These are phyloP conservation scores for Acanthamoeba castellanii DNA, from an alignment of 208 protist genomes.

Conservation along the genomic window DNA sequence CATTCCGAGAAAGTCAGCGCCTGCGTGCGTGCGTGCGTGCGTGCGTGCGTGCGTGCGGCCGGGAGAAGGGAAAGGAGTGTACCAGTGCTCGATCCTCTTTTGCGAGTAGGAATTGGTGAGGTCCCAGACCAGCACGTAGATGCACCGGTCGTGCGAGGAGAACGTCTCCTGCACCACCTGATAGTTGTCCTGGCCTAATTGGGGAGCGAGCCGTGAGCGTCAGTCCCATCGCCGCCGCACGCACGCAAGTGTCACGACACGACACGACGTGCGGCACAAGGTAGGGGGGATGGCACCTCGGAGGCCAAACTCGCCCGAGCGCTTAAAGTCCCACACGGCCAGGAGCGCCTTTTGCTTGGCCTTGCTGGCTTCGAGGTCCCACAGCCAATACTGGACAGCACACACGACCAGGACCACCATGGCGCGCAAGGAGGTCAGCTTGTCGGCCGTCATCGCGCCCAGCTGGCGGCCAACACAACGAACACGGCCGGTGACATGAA, in stretches of 20 bases:
- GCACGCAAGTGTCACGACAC: not conserved
- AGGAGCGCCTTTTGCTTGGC: slow-evolving; percentile 49
- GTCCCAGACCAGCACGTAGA: slow-evolving; percentile 49
- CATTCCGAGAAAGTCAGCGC: not conserved
- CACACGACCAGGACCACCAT: not conserved
- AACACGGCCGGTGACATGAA: not conserved
- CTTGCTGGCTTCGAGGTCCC: slow-evolving; percentile 28
- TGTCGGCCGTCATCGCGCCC: not conserved
- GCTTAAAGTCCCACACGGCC: slow-evolving; percentile 55
- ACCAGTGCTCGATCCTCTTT: slow-evolving; percentile 64
- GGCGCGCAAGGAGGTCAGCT: not conserved
- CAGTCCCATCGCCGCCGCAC: not conserved
- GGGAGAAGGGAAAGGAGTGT: not conserved
- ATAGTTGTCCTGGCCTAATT: slow-evolving; percentile 25
- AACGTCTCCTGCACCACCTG: slow-evolving; percentile 41
- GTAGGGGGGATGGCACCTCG: not conserved
- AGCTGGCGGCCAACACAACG: not conserved
- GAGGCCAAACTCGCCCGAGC: slow-evolving; percentile 24
- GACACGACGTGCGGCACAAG: not conserved
- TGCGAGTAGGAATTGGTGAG: slow-evolving; percentile 46
- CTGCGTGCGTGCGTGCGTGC: not conserved
- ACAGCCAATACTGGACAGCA: slow-evolving; percentile 14
- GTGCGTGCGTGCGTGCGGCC: not conserved
- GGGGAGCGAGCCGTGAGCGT: not conserved
- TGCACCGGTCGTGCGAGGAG: not conserved